Percentiles rank a stretch among this genome's conserved stretches.
Conservation (phyloP, 345 rosid genomes). For the Noccaea bulbosa region DNA sequence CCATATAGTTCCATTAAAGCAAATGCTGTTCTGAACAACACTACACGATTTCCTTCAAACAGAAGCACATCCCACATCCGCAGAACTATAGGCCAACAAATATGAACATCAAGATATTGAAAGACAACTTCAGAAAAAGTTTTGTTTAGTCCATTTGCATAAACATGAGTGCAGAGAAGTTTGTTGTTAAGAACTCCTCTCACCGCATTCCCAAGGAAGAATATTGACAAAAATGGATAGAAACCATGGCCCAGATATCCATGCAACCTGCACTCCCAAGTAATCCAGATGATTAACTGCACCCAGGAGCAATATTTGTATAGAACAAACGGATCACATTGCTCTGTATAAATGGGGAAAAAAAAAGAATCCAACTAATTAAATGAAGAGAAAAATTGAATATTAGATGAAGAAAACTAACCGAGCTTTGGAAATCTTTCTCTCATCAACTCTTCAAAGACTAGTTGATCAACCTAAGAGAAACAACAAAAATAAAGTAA, state of each 20-base stretch:
- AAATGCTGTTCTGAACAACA: conserved; percentile 93
- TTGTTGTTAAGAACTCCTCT: conserved; percentile 37
- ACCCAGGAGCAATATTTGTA: conserved; percentile 58
- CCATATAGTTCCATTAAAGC: conserved; percentile 94
- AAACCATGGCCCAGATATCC: conserved; percentile 97
- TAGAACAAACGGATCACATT: conserved; percentile 50
- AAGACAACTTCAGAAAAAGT: neutral
- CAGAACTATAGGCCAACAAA: conserved; percentile 59
- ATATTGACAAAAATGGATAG: conserved; percentile 92
- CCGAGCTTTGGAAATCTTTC: conserved; percentile 97
- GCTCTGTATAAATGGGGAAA: conserved; percentile 25
- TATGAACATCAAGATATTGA: conserved; percentile 20
- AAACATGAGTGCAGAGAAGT: conserved; percentile 15
- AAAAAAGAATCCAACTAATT: conserved; percentile 7
- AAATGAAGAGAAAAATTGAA: conserved; percentile 10
- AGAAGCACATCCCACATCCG: conserved; percentile 98
- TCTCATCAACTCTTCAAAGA: conserved; percentile 87
- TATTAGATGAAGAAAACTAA: conserved; percentile 51
- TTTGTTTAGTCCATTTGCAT: neutral
- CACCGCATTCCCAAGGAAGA: conserved; percentile 99
- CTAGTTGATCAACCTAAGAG: conserved; percentile 94
- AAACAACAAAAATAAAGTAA: conserved; percentile 14
- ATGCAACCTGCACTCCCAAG: conserved; percentile 99
- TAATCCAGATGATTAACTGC: conserved; percentile 99
- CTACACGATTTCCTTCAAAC: conserved; percentile 93